phyloP scores from a whole-genome alignment of 331 rosid species.

The Rosa hybrid region DNA sequence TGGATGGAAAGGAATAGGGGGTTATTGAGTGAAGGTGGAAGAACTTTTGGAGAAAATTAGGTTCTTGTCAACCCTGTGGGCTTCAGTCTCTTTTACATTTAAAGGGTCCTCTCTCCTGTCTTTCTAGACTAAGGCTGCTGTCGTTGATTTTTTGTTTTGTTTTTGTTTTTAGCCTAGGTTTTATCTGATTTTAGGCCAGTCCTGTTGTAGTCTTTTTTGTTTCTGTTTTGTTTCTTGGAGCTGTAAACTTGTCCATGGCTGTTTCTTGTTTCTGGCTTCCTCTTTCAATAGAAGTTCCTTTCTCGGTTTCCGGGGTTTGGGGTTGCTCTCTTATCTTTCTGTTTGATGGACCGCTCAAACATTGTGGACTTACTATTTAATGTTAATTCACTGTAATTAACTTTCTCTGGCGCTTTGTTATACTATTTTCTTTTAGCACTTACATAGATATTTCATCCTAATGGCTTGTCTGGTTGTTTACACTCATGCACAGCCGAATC shows the following conservation, averaged over 20 bases:
- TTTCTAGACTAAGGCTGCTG: neutral
- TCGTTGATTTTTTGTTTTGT: neutral
- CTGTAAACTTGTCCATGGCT: neutral
- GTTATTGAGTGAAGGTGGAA: neutral
- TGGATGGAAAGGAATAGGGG: neutral
- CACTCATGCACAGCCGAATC: constrained; percentile 65
- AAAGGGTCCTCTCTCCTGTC: neutral
- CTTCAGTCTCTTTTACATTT: neutral
- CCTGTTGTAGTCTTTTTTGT: neutral
- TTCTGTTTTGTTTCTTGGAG: neutral
- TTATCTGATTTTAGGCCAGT: neutral
- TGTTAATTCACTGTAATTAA: neutral
- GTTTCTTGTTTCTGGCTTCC: neutral
- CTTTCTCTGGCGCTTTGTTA: neutral
- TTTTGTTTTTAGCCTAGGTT: neutral
- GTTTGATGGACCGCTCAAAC: neutral
- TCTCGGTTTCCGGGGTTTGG: neutral
- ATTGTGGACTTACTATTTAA: neutral
- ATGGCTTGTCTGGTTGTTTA: constrained; percentile 20
- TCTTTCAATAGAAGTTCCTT: neutral
- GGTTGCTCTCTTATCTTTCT: neutral
- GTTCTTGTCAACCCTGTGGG: neutral
- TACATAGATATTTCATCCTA: constrained; percentile 11
- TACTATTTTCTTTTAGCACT: neutral
- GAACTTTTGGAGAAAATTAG: neutral